Base-by-base conservation (phyloP, 768 basidiomycete species). In the Cyathus striatus region DNA sequence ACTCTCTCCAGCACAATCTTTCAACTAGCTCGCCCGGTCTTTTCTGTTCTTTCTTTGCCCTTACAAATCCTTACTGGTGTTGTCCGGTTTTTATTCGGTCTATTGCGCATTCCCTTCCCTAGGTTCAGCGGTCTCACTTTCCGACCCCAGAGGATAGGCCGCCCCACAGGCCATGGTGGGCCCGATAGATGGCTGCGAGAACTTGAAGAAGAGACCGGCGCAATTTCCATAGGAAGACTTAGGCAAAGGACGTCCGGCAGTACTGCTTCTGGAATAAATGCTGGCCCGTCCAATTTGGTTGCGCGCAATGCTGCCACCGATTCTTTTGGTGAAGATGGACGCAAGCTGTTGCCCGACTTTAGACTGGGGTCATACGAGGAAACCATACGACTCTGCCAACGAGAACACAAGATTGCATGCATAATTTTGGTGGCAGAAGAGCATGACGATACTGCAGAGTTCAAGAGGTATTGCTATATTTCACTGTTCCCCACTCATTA, bases 361-460 rank as follows among this genome's bases (percentile, higher is more conserved):
- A 80, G 72, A 38, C 60, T 83, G 3, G 86, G 87, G 1, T 74
- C 78, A 14, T 97, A 98, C 58, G 91, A 97, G 48, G 76, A 83
- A 3, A 85, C 84, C 30, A 62, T 95, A 48, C 72, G 78, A 41
- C 55, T 61, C 27, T 87, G 90, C 46, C 79, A 90, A 57, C 76
- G 70, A 39, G 86, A 94, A 34, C 65, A 71, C 17, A 79, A 77
- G 58, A 72, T 96, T 40, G 83, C 83, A 0, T 89, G 91, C 53
- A 76, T 93, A 2, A 63, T 97, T 3, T 68, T 98, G 23, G 82
- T 90, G 44, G 91, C 87, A 52, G 81, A 82, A 26, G 93, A 96
- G 56, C 93, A 99, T 52, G 92, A 97, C 56, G 83, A 92, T 49
- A 86, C 86, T 18, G 67, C 80, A 1, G 84, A 82, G 49, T 97